These are phyloP conservation scores for Austroboletus niveus DNA, from an alignment of 1,284 basidiomycete genomes.

Conservation along the genomic window DNA sequence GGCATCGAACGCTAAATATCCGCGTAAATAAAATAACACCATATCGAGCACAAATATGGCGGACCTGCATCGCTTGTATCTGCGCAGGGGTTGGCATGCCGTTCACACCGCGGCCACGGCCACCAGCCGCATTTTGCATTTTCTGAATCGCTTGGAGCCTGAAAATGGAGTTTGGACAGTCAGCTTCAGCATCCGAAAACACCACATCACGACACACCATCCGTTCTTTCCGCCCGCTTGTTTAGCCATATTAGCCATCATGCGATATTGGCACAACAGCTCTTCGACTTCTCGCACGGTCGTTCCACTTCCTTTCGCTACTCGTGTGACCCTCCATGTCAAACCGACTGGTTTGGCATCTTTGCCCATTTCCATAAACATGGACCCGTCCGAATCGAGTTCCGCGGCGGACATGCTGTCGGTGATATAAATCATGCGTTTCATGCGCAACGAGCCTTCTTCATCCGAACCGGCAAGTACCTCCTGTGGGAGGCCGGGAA, in stretches of 20 bases:
- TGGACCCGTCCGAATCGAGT: constrained; percentile 93
- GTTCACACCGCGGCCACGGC: constrained; percentile 78
- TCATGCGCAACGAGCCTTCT: constrained; percentile 89
- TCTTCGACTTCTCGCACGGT: constrained; percentile 97
- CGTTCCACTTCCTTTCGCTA: constrained; percentile 95
- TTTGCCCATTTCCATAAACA: constrained; percentile 83
- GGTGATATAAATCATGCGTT: constrained; percentile 98
- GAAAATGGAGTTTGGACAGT: constrained; percentile 2
- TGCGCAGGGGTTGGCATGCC: constrained; percentile 91
- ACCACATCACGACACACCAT: constrained; percentile 49
- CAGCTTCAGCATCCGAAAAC: constrained; percentile 1
- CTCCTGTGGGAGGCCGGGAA: constrained; percentile 91
- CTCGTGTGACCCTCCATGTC: constrained; percentile 85
- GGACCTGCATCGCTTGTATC: constrained; percentile 87
- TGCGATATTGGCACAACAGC: constrained; percentile 89
- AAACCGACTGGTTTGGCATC: constrained; percentile 80
- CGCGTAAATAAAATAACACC: constrained; percentile 4
- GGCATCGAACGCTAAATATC: constrained; percentile 73
- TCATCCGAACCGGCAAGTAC: constrained; percentile 89
- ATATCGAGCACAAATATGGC: constrained; percentile 21
- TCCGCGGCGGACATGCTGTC: constrained; percentile 95
- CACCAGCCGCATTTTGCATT: constrained; percentile 83
- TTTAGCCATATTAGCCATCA: constrained; percentile 98
- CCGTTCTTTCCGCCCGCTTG: constrained; percentile 96
- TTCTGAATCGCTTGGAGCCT: constrained; percentile 88